Evolutionary conservation across 345 rosid genomes (phyloP).

Genomic region (Populus euphratica): DNA sequence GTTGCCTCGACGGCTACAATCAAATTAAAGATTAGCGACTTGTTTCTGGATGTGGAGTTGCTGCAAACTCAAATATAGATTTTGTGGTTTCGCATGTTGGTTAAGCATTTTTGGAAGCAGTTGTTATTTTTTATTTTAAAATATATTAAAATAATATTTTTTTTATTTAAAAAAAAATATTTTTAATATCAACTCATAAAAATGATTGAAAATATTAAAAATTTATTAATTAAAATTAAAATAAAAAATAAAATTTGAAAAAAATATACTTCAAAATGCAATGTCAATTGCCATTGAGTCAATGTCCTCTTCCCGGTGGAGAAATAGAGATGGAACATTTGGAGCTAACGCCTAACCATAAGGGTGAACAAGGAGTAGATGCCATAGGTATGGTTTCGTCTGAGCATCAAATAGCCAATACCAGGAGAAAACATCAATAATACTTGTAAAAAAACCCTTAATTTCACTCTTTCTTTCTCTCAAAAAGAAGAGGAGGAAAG

Average conservation of each 20-base stretch:
- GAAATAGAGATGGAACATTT: neutral
- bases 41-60: conserved; percentile 4
- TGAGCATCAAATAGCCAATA: neutral
- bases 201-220: no score
- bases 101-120: no score
- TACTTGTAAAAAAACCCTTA: neutral
- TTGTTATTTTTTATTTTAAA: no score
- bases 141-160: no score
- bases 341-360: neutral
- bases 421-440: neutral
- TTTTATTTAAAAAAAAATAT: no score
- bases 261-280: no score
- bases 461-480: no score
- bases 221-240: no score
- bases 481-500: no score
- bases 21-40: neutral
- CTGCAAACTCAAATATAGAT: neutral
- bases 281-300: neutral
- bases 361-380: neutral
- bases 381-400: neutral
- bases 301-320: neutral
- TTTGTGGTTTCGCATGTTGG: neutral
- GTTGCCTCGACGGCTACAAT: conserved; percentile 14
- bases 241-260: no score
- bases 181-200: no score